A percentile compares a stretch with the other conserved stretches of the same genome.
These are phyloP conservation scores for Fragaria ananassa DNA, from an alignment of 306 rosid genomes.

Conservation along the genomic window DNA sequence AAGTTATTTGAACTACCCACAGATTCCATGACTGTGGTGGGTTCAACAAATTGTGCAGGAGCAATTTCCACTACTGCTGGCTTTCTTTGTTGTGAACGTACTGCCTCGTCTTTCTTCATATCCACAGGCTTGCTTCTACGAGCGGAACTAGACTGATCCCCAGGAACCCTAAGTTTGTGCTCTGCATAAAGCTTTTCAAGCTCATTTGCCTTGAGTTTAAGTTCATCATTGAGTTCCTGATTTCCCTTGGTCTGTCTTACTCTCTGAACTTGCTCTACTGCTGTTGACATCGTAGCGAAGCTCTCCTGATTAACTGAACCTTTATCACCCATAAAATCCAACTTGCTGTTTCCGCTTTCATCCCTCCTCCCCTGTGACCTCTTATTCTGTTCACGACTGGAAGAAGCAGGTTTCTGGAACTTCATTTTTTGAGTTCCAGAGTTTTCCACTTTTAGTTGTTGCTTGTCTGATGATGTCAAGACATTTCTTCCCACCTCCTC, in stretches of 20 bases:
- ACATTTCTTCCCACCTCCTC: constrained; percentile 35
- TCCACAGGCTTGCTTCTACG: constrained; percentile 58
- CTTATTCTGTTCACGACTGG: constrained; percentile 36
- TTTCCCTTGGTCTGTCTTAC: constrained; percentile 80
- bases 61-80: constrained; percentile 46
- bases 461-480: constrained; percentile 29
- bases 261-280: constrained; percentile 68
- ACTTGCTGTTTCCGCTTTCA: constrained; percentile 46
- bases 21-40: constrained; percentile 36
- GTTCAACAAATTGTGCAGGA: constrained; percentile 41
- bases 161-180: constrained; percentile 94
- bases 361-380: constrained; percentile 51
- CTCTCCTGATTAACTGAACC: constrained; percentile 45
- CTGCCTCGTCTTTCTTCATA: constrained; percentile 45
- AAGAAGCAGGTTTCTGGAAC: constrained; percentile 46
- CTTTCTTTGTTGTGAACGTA: constrained; percentile 43
- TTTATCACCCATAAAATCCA: constrained; percentile 42
- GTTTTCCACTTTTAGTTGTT: constrained; percentile 38
- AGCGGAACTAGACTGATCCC: constrained; percentile 68
- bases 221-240: constrained; percentile 87
- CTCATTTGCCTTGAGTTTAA: constrained; percentile 92
- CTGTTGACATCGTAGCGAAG: constrained; percentile 25
- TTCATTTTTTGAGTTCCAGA: constrained; percentile 53
- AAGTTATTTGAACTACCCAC: constrained; percentile 39
- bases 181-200: constrained; percentile 96